Percentiles rank a stretch among this genome's conserved stretches.
Evolutionary conservation across 192 early-diverging fungal species (phyloP).

Genomic region (Mortierella alpina): DNA sequence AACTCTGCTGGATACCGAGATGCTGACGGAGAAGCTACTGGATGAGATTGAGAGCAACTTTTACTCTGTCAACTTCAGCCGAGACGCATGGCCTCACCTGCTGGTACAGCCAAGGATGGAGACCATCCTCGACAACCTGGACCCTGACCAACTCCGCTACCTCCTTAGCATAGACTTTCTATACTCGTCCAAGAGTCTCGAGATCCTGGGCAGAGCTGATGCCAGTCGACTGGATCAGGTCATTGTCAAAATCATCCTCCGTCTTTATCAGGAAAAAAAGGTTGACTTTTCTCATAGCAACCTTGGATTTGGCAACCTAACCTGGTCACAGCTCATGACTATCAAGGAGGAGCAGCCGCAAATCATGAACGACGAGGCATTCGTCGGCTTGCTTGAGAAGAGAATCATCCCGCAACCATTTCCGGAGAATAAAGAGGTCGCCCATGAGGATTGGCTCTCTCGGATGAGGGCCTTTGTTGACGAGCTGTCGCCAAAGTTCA

Average conservation of each 20-base stretch:
- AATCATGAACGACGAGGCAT: conserved; percentile 29
- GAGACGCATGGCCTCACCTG: conserved; percentile 25
- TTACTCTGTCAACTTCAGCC: background rate
- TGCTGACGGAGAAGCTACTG: conserved; percentile 23
- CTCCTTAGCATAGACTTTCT: conserved; percentile 2
- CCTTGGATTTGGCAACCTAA: conserved; percentile 8
- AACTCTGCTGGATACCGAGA: conserved; percentile 15
- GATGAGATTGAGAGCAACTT: conserved; percentile 10
- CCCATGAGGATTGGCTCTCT: conserved; percentile 31
- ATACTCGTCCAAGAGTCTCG: conserved; percentile 35
- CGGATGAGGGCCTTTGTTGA: conserved; percentile 35
- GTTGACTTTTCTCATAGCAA: conserved; percentile 1
- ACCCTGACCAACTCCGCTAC: background rate
- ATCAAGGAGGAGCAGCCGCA: conserved; percentile 9
- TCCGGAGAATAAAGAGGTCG: conserved; percentile 7
- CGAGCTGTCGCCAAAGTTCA: conserved; percentile 38
- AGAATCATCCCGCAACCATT: conserved; percentile 27
- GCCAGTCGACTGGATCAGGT: conserved; percentile 19
- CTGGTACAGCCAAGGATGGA: conserved; percentile 29
- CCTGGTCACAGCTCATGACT: conserved; percentile 15
- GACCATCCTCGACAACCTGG: conserved; percentile 14
- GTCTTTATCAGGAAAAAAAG: conserved; percentile 9
- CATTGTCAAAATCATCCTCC: conserved; percentile 20
- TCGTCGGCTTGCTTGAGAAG: conserved; percentile 26
- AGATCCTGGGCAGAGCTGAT: conserved; percentile 36